Percentiles rank a stretch among this genome's conserved stretches.
These are phyloP conservation scores for Nigrospora oryzae DNA, from an alignment of 2,329 filamentous ascomycete genomes.

Conservation along the genomic window DNA sequence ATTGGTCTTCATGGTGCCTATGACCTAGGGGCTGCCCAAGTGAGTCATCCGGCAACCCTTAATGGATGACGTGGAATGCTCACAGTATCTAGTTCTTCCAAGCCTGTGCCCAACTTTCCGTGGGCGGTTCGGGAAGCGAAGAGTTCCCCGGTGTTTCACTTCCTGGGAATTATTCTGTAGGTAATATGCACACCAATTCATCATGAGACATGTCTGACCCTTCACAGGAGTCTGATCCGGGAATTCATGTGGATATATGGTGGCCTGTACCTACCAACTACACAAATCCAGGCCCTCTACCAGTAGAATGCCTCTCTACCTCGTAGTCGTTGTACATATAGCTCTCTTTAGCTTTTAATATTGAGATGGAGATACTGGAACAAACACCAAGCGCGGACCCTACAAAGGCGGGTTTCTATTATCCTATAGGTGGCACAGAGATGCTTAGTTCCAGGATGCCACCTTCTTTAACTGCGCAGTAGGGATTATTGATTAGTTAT, in stretches of 20 bases:
- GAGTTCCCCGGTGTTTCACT: slow-evolving; percentile 16
- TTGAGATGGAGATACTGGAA: too few relatives aligned
- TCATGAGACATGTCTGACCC: neutral
- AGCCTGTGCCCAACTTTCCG: slow-evolving; percentile 18
- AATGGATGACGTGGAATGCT: neutral
- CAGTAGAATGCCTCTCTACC: neutral
- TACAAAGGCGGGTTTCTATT: too few relatives aligned
- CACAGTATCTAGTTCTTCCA: slow-evolving; percentile 17
- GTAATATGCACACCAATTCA: neutral
- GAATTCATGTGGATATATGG: slow-evolving; percentile 17
- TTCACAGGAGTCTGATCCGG: slow-evolving; percentile 14
- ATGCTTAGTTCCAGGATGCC: too few relatives aligned
- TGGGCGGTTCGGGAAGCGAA: slow-evolving; percentile 19
- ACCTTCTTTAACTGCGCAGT: too few relatives aligned
- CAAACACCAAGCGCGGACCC: too few relatives aligned
- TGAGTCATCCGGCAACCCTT: slow-evolving; percentile 3
- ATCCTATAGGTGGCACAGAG: too few relatives aligned
- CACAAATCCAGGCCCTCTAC: slow-evolving; percentile 14
- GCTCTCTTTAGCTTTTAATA: too few relatives aligned
- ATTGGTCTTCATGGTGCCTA: slow-evolving; percentile 21
- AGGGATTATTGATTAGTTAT: too few relatives aligned
- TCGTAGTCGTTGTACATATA: too few relatives aligned
- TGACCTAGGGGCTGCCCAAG: slow-evolving; percentile 16
- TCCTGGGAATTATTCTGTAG: slow-evolving; percentile 17
- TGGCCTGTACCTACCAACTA: slow-evolving; percentile 17